Evolutionary conservation across 139 green algal genomes (phyloP).

Genomic region (Desmodesmus armatus): DNA sequence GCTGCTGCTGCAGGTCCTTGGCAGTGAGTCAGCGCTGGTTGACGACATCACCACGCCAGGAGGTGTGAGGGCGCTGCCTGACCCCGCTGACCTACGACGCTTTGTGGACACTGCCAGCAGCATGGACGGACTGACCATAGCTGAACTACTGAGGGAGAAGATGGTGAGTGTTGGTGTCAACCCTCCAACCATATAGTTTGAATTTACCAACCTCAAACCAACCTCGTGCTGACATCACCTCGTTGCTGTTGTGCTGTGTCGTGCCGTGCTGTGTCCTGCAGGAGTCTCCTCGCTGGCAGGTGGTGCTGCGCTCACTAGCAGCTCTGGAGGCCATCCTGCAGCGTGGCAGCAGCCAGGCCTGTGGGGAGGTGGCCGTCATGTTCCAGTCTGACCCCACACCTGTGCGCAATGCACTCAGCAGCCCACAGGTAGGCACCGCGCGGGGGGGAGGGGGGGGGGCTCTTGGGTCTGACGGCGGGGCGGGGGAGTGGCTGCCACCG

Average conservation of each 20-base stretch:
- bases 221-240: not conserved
- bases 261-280: not conserved
- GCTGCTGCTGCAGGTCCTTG: constrained; percentile 48
- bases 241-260: not conserved
- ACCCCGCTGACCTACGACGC: constrained; percentile 65
- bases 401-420: constrained; percentile 46
- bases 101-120: constrained; percentile 75
- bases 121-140: constrained; percentile 73
- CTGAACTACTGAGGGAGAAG: constrained; percentile 72
- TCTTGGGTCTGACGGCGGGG: too few relatives aligned
- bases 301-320: constrained; percentile 75
- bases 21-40: constrained; percentile 65
- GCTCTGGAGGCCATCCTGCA: constrained; percentile 79
- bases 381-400: constrained; percentile 73
- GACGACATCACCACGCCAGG: constrained; percentile 69
- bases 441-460: too few relatives aligned
- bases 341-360: constrained; percentile 62
- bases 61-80: constrained; percentile 73
- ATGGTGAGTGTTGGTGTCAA: constrained; percentile 66
- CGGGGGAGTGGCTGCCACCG: too few relatives aligned
- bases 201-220: not conserved
- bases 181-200: too few relatives aligned
- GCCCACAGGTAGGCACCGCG: too few relatives aligned
- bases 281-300: constrained; percentile 66
- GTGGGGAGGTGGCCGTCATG: constrained; percentile 77